These are phyloP conservation scores for Poa pratensis DNA, from an alignment of 176 grass and related monocot genomes.

Conservation along the genomic window DNA sequence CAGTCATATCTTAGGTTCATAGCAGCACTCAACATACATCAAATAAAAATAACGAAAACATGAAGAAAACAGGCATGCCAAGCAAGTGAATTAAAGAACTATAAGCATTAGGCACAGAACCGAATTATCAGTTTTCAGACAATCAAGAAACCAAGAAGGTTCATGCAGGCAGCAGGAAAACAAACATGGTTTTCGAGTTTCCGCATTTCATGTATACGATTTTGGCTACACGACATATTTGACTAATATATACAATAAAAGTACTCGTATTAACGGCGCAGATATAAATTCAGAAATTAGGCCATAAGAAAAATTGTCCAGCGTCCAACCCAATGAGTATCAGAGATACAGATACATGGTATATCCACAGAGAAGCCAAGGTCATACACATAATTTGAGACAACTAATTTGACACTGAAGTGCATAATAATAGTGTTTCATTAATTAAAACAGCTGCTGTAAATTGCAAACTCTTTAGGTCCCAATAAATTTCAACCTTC, in stretches of 20 bases:
- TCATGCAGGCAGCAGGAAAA: neutral
- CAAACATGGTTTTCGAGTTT: neutral
- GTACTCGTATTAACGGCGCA: neutral
- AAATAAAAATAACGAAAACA: neutral
- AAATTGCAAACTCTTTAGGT: slow-evolving; percentile 38
- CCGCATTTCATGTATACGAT: too few species aligned
- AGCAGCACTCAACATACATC: neutral
- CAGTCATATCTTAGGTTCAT: neutral
- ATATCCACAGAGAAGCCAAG: neutral
- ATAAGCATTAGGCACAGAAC: neutral
- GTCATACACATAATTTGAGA: neutral
- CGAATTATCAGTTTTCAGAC: neutral
- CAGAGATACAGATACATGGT: neutral
- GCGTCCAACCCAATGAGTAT: neutral
- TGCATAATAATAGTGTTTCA: neutral
- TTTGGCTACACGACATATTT: neutral
- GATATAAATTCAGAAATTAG: neutral
- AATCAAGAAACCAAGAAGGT: neutral
- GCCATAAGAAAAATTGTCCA: neutral
- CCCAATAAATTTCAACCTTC: slow-evolving; percentile 37
- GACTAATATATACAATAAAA: neutral
- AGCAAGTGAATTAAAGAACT: neutral
- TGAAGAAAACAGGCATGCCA: neutral
- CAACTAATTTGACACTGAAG: neutral
- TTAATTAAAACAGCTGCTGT: slow-evolving; percentile 21